Base-by-base conservation (phyloP, 768 basidiomycete species). In the Kwoniella sp. region DNA sequence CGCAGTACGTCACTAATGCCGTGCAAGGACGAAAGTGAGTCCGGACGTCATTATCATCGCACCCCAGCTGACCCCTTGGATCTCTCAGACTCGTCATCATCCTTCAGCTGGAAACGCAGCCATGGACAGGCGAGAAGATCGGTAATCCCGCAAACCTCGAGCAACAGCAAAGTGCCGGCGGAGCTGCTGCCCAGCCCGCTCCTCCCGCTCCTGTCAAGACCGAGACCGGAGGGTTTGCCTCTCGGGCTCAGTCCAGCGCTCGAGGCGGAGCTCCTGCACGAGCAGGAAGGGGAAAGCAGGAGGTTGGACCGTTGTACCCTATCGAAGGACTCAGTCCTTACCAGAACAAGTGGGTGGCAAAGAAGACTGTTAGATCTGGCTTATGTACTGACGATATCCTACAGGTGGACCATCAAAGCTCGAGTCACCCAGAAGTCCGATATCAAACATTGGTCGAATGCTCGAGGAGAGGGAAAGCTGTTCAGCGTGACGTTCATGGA, bases 271-370 rank as follows among this genome's bases (percentile, higher is more conserved):
- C 53, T 10, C 53, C 47, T 20, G 47, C 54, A 20, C 51, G 46
- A 43, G 52, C 49, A 27, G 63, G 34, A 9, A 41, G 37, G 22
- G 59, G 63, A 7, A 62, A 56, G 25, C 32, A 50, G 27, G 62
- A 65, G 22, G 58, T 67, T 26, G 71, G 74, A 22, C 73, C 79
- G 0, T 72, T 84, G 27, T 84, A 84, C 73, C 93, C 92, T 2
- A 98, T 99, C 59, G 93, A 95, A 70, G 87, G 84, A 5, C 81
- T 98, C 38, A 91, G 87, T 67, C 93, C 93, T 8, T 98, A 96
- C 65, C 90, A 95, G 75, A 96, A 93, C 77, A 89, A 89, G 74
- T 77, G 55, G 59, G 76, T 65, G 1, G 41, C 25, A 28, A 19
- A 41, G 40, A 22, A 17, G 17, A 7, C 37, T 41, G 5, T 23